Conservation (phyloP, 345 rosid species). For the Gynandropsis gynandra region DNA sequence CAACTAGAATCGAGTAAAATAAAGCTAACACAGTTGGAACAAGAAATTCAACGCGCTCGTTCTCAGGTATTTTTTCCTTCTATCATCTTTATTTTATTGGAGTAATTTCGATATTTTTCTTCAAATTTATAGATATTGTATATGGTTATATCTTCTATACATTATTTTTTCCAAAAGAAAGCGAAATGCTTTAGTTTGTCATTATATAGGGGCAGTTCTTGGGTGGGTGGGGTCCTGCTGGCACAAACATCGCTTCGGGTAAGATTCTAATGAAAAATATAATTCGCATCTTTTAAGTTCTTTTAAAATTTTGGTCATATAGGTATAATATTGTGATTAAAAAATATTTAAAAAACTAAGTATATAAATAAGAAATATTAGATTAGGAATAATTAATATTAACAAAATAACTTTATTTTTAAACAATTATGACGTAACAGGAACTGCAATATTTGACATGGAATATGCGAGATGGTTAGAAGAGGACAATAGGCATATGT, state of each 20-base stretch:
- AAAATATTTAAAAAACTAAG: conserved; percentile 25
- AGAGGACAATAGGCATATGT: conserved; percentile 79
- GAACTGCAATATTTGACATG: conserved; percentile 88
- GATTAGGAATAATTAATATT: not conserved
- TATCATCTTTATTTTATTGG: not conserved
- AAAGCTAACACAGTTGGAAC: conserved; percentile 82
- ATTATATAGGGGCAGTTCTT: conserved; percentile 59
- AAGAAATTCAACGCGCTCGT: conserved; percentile 92
- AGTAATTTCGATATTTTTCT: not conserved
- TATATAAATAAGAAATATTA: not conserved
- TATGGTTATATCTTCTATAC: conserved; percentile 5
- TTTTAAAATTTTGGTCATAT: too few relatives aligned
- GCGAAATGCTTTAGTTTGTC: not conserved
- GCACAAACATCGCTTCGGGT: conserved; percentile 82
- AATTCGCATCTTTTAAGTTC: too few relatives aligned
- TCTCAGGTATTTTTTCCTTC: conserved; percentile 52
- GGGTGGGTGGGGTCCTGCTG: conserved; percentile 70
- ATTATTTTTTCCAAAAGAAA: too few relatives aligned
- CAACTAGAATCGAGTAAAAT: conserved; percentile 91
- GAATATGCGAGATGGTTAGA: conserved; percentile 94
- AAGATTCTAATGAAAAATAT: conserved; percentile 13
- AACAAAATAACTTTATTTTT: conserved; percentile 1
- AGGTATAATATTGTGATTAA: too few relatives aligned
- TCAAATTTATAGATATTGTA: conserved; percentile 6
- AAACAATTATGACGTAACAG: conserved; percentile 25